These are phyloP conservation scores for Nevesoporus exiguus DNA, from an alignment of 768 basidiomycete species.

Conservation along the genomic window DNA sequence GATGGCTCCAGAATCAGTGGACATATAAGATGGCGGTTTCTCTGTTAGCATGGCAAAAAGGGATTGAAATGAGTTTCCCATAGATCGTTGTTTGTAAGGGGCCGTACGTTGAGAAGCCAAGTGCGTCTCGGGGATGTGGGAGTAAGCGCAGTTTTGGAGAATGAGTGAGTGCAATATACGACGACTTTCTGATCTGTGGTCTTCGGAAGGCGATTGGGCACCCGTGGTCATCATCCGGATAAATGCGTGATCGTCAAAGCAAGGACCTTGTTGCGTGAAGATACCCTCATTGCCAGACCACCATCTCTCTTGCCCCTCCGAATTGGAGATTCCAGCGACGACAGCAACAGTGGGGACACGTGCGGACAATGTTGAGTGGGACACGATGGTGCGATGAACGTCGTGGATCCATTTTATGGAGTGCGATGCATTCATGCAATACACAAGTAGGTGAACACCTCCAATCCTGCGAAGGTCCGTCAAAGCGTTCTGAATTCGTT, in stretches of 20 bases:
- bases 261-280: conserved; percentile 7
- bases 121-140: neutral
- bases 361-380: neutral
- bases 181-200: conserved; percentile 8
- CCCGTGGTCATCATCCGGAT: conserved; percentile 4
- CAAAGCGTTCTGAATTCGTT: conserved; percentile 7
- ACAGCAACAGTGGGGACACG: conserved; percentile 18
- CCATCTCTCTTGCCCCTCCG: conserved; percentile 15
- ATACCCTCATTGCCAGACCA: conserved; percentile 12
- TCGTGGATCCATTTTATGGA: conserved; percentile 14
- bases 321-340: conserved; percentile 10
- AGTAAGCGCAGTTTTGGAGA: conserved; percentile 2
- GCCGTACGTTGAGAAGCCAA: neutral
- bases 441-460: conserved; percentile 18
- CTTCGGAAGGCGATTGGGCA: conserved; percentile 1
- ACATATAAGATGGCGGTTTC: conserved; percentile 3
- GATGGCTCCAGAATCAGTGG: conserved; percentile 3
- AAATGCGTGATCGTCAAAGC: conserved; percentile 18
- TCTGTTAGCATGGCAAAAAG: conserved; percentile 3
- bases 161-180: conserved; percentile 14
- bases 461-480: conserved; percentile 13
- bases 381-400: conserved; percentile 5
- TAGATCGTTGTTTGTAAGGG: conserved; percentile 8
- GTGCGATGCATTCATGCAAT: conserved; percentile 18
- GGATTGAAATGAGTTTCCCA: conserved; percentile 14